Base-by-base conservation (phyloP, 192 early-diverging fungal species). In the Linnemannia hyalina region DNA sequence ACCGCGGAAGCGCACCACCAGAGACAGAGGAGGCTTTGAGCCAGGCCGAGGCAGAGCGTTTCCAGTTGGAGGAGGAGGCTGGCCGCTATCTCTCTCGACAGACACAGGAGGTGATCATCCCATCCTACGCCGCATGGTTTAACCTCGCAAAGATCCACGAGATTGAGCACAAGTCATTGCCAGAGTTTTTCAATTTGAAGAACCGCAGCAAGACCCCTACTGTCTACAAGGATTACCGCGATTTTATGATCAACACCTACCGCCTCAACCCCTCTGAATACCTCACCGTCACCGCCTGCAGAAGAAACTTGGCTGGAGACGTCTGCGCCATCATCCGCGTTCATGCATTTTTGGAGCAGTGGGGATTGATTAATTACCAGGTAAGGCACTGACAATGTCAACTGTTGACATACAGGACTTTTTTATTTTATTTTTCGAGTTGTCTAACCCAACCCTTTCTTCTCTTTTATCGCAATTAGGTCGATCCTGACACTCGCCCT, bases 321-420 rank as follows among this genome's bases (percentile, higher is more conserved):
- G 99, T 99, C 6, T 98, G 99, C 82, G 97, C 98, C 5, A 99
- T 99, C 78, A 97, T 99, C 87, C 91, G 99, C n/a, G 97, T 99
- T 3, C 99, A 99, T 90, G 97, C 98, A 4, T 98, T 99, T 77
- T 91, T 99, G 71, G 98, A 99, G 89, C 98, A 99, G 87, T 99
- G 99, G 99, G 99, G 99, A 13, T 89, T 99, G 57, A 97, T 99
- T 80, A 99, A 99, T 89, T 97, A 98, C 88, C 97, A 99, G 92
- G 96, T 96, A 88, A 54, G 8, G 18, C 4, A 32, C 26, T 65
- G 29, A 65, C 3, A 23, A 40, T 29, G 15, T 23, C n/a, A 49
- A 57, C 15, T 6, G 11, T 36, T 89, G 26, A 26, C 60, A 54
- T 81, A 23, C 54, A 42, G 10, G 22, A 55, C 5, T 42, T 22